A percentile compares a stretch with the other conserved stretches of the same genome.
phyloP scores from a whole-genome alignment of 2,329 filamentous ascomycete genomes.

The Fusarium poae region DNA sequence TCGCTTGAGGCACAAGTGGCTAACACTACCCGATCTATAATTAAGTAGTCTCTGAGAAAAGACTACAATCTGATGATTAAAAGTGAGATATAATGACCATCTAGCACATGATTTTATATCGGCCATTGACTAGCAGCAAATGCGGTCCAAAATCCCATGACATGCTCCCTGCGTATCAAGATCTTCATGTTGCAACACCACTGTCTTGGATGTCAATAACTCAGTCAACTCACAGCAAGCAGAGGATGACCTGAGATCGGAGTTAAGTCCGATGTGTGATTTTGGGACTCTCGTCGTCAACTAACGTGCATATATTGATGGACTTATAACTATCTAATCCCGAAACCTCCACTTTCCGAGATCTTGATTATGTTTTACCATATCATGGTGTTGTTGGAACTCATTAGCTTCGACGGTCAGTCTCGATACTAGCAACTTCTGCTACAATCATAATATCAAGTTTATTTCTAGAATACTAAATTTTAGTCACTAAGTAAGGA shows the following conservation, averaged over 20 bases:
- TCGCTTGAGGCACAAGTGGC: no score
- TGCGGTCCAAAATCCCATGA: no score
- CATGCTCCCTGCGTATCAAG: no score
- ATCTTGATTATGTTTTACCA: not conserved
- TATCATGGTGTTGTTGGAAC: not conserved
- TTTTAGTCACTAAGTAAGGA: not conserved
- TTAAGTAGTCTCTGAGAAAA: no score
- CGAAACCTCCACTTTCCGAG: not conserved
- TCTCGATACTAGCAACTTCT: not conserved
- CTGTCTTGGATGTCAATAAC: no score
- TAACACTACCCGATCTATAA: no score
- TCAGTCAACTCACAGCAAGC: no score
- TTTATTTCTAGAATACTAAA: fast-evolving
- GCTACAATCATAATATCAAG: not conserved
- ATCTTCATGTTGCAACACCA: no score
- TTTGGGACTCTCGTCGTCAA: not conserved
- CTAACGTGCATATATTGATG: not conserved
- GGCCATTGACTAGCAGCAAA: no score
- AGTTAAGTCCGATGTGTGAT: not conserved
- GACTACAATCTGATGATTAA: no score
- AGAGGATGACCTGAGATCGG: not conserved
- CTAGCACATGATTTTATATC: no score
- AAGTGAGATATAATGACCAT: no score
- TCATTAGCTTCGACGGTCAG: not conserved
- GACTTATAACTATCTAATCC: not conserved